Base-by-base conservation (phyloP, 1,284 basidiomycete genomes). In the Boletellus deceptivus region DNA sequence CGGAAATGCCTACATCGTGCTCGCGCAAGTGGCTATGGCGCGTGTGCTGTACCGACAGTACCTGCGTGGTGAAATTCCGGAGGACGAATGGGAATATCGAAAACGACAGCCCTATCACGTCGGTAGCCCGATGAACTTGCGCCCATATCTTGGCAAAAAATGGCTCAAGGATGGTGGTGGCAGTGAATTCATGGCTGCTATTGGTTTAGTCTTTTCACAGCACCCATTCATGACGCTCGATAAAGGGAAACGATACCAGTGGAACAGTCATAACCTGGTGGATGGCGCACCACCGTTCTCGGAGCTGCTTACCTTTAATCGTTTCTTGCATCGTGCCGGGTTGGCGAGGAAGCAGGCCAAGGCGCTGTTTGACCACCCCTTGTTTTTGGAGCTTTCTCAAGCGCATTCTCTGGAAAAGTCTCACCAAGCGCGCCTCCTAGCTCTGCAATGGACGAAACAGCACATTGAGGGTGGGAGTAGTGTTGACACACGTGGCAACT, bases 191-290 rank as follows among this genome's bases (percentile, higher is more conserved):
- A 70, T 68, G 42, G 45, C 79, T 14, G 68, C 71, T 16, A 72
- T 83, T 38, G 73, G 51, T 80, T 3, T 20, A 20, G 20, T 73
- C 58, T 70, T 60, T 42, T 73, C 70, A 53, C 67, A 62, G 11
- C 70, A 82, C 8, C 76, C 80, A 0, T 78, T 75, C 55, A 78
- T 82, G 72, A 78, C 82, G 4, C 62, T 79, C 18, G 74, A 74
- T 4, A n/a, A 24, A n/a, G 29, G 24, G 1, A 3, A 41, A 50
- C 27, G 10, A 20, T 8, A 25, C 6, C 17, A 34, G n/a, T 4
- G 24, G 20, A 3, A 10, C 11, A 20, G 25, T 16, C 22, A 16
- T 3, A 16, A 37, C 13, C 65, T 69, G 1, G 72, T 65, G 2
- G 63, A 70, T 45, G 60, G 60, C 1, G 59, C 77, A 20, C 80